Evolutionary conservation across 2,329 filamentous ascomycete genomes (phyloP).

Genomic region (Coniochaeta prunicola): DNA sequence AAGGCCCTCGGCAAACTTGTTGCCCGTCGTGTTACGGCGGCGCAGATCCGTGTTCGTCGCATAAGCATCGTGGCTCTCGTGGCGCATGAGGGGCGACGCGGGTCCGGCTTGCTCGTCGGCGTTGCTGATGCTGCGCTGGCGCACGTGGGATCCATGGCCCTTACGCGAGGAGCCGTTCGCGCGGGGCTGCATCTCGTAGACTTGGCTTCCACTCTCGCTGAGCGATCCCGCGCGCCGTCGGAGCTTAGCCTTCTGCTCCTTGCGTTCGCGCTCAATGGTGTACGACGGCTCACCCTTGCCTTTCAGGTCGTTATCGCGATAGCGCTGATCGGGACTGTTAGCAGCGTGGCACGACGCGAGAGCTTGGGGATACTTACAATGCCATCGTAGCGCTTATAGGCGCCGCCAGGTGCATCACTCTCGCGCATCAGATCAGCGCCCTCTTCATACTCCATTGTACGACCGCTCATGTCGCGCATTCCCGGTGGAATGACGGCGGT

Average conservation of each 20-base stretch:
- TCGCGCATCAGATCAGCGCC: constrained; percentile 83
- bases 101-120: constrained; percentile 9
- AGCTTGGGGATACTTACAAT: constrained; percentile 46
- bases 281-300: constrained; percentile 76
- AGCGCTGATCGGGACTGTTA: constrained; percentile 38
- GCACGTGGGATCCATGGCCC: constrained; percentile 18
- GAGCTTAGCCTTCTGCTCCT: constrained; percentile 42
- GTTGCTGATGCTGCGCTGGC: constrained; percentile 38
- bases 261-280: constrained; percentile 56
- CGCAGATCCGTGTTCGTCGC: constrained; percentile 19
- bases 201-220: constrained; percentile 14
- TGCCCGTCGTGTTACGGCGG: constrained; percentile 34
- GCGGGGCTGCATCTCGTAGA: constrained; percentile 43
- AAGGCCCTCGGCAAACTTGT: constrained; percentile 40
- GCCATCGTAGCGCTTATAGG: constrained; percentile 70
- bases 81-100: constrained; percentile 9
- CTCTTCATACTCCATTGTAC: constrained; percentile 71
- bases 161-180: constrained; percentile 12
- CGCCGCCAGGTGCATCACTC: constrained; percentile 56
- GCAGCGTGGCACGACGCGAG: not conserved
- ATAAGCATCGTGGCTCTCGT: constrained; percentile 10
- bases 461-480: constrained; percentile 57
- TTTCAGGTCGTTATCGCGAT: constrained; percentile 71
- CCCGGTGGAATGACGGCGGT: constrained; percentile 72
- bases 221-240: constrained; percentile 19